phyloP scores from a whole-genome alignment of 495 filamentous ascomycete species.

The Rhizodiscina lignyota region DNA sequence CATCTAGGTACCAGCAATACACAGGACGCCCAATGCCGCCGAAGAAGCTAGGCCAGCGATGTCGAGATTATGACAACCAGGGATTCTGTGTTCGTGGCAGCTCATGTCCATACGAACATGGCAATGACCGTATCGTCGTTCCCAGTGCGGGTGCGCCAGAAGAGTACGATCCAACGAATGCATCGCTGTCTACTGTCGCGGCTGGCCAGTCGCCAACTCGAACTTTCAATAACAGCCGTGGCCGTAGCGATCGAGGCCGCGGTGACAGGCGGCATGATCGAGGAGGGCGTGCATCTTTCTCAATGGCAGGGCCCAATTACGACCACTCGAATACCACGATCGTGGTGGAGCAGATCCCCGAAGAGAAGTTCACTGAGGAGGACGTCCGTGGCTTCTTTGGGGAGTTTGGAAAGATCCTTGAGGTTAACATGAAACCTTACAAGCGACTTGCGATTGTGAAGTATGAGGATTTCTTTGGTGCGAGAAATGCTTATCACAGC shows the following conservation, averaged over 20 bases:
- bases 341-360: constrained; percentile 85
- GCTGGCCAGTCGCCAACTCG: constrained; percentile 4
- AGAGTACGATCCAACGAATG: constrained; percentile 77
- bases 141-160: too few relatives aligned
- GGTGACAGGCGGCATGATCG: constrained; percentile 26
- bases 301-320: constrained; percentile 53
- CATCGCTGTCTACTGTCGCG: constrained; percentile 23
- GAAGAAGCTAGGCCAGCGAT: constrained; percentile 38
- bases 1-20: too few relatives aligned
- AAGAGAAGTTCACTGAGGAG: constrained; percentile 64
- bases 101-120: constrained; percentile 72
- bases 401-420: constrained; percentile 61
- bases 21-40: constrained; percentile 12
- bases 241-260: constrained; percentile 30
- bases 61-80: constrained; percentile 75
- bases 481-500: constrained; percentile 70
- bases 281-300: constrained; percentile 50
- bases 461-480: constrained; percentile 53
- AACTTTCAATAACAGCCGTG: constrained; percentile 21
- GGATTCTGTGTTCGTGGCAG: constrained; percentile 69
- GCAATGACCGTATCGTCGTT: too few relatives aligned
- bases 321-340: constrained; percentile 65
- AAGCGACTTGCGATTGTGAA: constrained; percentile 71
- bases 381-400: constrained; percentile 68
- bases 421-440: constrained; percentile 58